Evolutionary conservation across 106 monocot species (phyloP), one percentile per base, ranked within the genome.

Genomic region (Dendrobium catenatum): DNA sequence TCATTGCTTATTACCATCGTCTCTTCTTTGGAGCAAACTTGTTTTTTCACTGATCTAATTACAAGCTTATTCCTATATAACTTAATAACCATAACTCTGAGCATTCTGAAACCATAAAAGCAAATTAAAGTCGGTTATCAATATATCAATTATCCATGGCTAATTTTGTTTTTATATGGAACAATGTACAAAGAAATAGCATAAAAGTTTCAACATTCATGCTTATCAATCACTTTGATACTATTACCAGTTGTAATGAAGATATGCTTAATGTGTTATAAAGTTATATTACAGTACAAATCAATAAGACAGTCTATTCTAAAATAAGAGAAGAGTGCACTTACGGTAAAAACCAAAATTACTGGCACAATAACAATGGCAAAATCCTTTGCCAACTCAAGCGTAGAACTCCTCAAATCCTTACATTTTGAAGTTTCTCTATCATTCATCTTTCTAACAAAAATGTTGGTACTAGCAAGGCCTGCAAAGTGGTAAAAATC

Each of bases 281-380:
- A 16, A 37, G 15, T 37, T 37, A 22, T 1, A 70, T 70, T 33
- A 31, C 15, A 70, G 10, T 33, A 70, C 2, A 33, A 15, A 76
- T 8, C 24, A 51, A 27, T 48, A 76, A 49, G n/a, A 74, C 5
- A 76, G 44, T 5, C 5, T 42, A 2, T 27, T 49, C 15, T 46
- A 27, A 76, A 19, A 20, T 74, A 43, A 42, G 0, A 43, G 24
- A 49, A 24, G 24, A 75, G 20, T 5, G 59, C 3, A 76, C 89
- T 88, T 89, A 95, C 93, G 59, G 94, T 98, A 76, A 94, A 85
- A 79, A 89, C 33, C n/a, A 85, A 79, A 64, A 97, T 80, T 78
- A 94, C 66, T n/a, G 97, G 94, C 58, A 93, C 55, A 70, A 93
- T 68, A 61, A 95, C 78, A 49, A 68, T 84, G 24, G 86, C 61